These are phyloP conservation scores for Tuber microsphaerosporum DNA, from an alignment of 495 filamentous ascomycete genomes.

Conservation along the genomic window DNA sequence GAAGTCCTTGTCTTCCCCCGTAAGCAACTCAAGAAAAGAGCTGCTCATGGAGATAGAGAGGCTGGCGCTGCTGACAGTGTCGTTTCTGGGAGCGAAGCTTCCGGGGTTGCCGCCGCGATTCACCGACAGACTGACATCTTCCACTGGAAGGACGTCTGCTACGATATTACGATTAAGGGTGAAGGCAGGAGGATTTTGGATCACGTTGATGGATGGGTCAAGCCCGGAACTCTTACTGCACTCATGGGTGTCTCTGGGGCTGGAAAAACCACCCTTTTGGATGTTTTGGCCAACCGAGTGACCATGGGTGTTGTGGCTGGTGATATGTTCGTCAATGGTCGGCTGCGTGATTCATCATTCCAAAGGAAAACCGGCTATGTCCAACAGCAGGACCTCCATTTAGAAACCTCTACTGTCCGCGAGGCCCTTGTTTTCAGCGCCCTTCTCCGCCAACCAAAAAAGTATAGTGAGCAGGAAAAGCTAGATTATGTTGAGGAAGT, in stretches of 20 bases:
- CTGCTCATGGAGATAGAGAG: slow-evolving; percentile 51
- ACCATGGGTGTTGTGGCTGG: slow-evolving; percentile 81
- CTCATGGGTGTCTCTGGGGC: slow-evolving; percentile 72
- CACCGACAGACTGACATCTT: slow-evolving; percentile 67
- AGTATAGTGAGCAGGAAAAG: slow-evolving; percentile 64
- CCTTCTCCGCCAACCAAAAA: slow-evolving; percentile 71
- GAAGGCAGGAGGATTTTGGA: slow-evolving; percentile 69
- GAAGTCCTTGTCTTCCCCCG: slow-evolving; percentile 82
- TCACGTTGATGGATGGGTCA: slow-evolving; percentile 82
- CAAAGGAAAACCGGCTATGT: slow-evolving; percentile 93
- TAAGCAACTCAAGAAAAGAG: slow-evolving; percentile 54
- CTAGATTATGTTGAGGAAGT: slow-evolving; percentile 82
- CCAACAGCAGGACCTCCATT: slow-evolving; percentile 90
- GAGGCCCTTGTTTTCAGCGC: slow-evolving; percentile 80
- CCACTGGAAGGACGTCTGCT: slow-evolving; percentile 78
- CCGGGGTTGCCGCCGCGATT: slow-evolving; percentile 47
- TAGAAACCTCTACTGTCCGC: slow-evolving; percentile 76
- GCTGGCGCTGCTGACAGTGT: slow-evolving; percentile 49
- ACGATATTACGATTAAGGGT: slow-evolving; percentile 81
- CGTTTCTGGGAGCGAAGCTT: slow-evolving; percentile 45
- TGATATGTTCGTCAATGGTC: slow-evolving; percentile 77
- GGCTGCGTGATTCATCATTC: slow-evolving; percentile 68
- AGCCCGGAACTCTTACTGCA: slow-evolving; percentile 84
- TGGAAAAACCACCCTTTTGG: slow-evolving; percentile 66
- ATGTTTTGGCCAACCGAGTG: slow-evolving; percentile 68